Percentiles rank a stretch among this genome's conserved stretches.
These are phyloP conservation scores for Dissophora globulifera DNA, from an alignment of 192 early-diverging fungal genomes.

Conservation along the genomic window DNA sequence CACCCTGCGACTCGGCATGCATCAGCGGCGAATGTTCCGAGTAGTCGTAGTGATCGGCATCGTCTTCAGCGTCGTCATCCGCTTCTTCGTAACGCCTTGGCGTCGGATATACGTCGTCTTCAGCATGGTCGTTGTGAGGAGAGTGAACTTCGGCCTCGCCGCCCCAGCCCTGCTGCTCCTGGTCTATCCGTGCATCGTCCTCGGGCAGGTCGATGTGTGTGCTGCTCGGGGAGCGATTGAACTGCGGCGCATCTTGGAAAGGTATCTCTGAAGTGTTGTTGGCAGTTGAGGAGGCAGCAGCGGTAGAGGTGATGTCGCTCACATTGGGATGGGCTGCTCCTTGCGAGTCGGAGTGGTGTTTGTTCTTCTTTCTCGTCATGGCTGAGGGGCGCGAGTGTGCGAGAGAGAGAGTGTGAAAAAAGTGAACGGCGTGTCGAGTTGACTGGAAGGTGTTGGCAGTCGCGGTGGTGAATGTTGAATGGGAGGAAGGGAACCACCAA, in stretches of 20 bases:
- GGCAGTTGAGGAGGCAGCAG: neutral
- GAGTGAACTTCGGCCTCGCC: neutral
- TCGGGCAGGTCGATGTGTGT: no score
- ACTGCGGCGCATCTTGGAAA: no score
- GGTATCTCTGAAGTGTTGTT: neutral
- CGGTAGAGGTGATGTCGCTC: neutral
- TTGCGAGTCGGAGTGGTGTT: slow-evolving; percentile 7
- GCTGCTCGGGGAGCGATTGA: no score
- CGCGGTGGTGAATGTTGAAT: no score
- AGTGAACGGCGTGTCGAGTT: no score
- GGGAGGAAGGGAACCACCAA: no score
- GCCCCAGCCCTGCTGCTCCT: neutral
- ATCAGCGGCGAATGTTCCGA: slow-evolving; percentile 29
- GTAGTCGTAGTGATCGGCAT: slow-evolving; percentile 5
- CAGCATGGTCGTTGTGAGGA: neutral
- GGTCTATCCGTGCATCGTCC: no score
- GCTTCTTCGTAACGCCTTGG: slow-evolving; percentile 36
- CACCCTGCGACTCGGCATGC: slow-evolving; percentile 5
- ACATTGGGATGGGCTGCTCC: neutral
- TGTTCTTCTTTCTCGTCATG: slow-evolving; percentile 4
- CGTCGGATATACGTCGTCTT: neutral
- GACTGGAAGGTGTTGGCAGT: no score
- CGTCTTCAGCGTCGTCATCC: slow-evolving; percentile 24
- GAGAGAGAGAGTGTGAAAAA: neutral
- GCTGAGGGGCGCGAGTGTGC: neutral